Conservation (phyloP, 352 stramenopile species). For the Phytopythium sindhum region DNA sequence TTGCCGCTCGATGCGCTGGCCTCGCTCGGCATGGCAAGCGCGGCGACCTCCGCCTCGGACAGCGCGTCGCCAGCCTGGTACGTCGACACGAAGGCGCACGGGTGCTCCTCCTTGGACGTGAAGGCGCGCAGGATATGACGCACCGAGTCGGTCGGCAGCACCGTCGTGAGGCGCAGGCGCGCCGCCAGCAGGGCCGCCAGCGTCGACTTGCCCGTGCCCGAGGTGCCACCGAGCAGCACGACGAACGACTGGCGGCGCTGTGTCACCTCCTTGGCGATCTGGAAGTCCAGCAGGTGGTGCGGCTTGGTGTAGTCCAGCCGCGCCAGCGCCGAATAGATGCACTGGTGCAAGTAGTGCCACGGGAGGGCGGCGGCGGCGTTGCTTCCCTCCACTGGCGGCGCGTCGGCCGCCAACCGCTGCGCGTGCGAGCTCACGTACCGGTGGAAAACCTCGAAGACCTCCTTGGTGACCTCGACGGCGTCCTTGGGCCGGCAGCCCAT, state of each 20-base stretch:
- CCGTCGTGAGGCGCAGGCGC: conserved; percentile 75
- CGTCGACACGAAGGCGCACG: conserved; percentile 82
- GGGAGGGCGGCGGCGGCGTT: conserved; percentile 31
- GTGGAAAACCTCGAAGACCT: conserved; percentile 61
- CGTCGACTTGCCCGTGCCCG: conserved; percentile 83
- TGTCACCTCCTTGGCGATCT: conserved; percentile 84
- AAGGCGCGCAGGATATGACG: conserved; percentile 79
- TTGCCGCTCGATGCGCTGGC: conserved; percentile 1
- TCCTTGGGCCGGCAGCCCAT: conserved; percentile 83
- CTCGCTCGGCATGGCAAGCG: conserved; percentile 30
- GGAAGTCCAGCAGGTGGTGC: conserved; percentile 80
- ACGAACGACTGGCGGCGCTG: conserved; percentile 85
- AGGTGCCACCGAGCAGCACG: conserved; percentile 83
- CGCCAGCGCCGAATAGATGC: conserved; percentile 76
- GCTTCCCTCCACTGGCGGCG: neutral
- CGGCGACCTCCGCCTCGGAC: conserved; percentile 40
- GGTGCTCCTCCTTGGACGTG: conserved; percentile 77
- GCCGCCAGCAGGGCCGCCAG: conserved; percentile 75
- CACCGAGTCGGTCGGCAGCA: conserved; percentile 84
- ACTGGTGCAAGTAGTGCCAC: conserved; percentile 78
- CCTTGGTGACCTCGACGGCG: conserved; percentile 59
- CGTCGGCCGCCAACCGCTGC: neutral
- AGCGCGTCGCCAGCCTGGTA: conserved; percentile 86
- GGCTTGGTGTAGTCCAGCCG: conserved; percentile 83
- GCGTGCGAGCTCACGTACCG: conserved; percentile 39